Evolutionary conservation across 345 rosid species (phyloP).

Genomic region (Lenwebbia sp.): DNA sequence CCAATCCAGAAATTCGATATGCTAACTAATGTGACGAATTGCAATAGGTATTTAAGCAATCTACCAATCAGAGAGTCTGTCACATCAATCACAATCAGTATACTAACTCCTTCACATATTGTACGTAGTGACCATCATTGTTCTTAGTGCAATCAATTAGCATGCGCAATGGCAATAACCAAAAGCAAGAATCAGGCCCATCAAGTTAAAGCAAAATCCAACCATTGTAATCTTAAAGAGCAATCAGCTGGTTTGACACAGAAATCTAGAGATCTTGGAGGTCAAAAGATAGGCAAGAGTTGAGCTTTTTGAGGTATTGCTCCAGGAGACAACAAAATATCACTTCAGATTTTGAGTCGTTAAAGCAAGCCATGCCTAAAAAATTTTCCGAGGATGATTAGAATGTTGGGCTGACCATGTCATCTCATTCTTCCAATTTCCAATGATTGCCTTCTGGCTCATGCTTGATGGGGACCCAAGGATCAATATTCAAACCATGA

Average conservation of each 20-base stretch:
- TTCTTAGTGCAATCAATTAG: neutral
- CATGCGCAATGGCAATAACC: neutral
- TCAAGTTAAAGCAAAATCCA: neutral
- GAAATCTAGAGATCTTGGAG: neutral
- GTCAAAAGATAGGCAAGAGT: neutral
- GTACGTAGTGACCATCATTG: neutral
- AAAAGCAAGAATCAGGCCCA: neutral
- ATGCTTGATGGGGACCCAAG: slow-evolving; percentile 2
- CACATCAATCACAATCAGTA: neutral
- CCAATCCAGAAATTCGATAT: neutral
- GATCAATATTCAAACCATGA: neutral
- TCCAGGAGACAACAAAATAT: neutral
- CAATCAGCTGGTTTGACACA: neutral
- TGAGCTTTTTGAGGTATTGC: neutral
- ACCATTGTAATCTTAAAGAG: neutral
- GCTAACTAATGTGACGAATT: neutral
- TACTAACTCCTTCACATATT: neutral
- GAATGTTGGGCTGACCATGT: neutral
- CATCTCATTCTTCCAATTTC: neutral
- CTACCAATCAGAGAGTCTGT: neutral
- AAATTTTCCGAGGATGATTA: slow-evolving; percentile 6
- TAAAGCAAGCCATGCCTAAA: neutral
- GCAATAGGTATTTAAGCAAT: neutral
- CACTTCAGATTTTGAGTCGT: slow-evolving; percentile 9
- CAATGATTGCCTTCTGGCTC: neutral